Percentiles rank a stretch among this genome's conserved stretches.
These are phyloP conservation scores for Neurospora sp. DNA, from an alignment of 495 filamentous ascomycete genomes.

Conservation along the genomic window DNA sequence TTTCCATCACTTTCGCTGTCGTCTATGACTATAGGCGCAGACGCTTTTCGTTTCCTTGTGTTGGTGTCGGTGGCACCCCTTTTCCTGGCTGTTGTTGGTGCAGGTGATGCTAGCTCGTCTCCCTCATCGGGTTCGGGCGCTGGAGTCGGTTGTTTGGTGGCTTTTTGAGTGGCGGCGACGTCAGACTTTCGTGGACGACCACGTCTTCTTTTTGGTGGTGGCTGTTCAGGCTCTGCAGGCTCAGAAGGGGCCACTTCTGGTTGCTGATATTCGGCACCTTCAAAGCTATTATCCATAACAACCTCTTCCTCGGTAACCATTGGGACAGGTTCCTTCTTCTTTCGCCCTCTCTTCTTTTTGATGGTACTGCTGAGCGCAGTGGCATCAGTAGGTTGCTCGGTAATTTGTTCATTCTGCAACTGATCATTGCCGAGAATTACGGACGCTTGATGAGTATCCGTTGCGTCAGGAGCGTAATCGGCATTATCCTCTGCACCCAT, in stretches of 20 bases:
- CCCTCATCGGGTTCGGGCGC: background rate
- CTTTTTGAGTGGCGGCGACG: background rate
- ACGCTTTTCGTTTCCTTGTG: background rate
- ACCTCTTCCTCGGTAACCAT: background rate
- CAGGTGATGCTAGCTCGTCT: background rate
- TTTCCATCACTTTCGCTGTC: background rate
- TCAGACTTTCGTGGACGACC: slow-evolving; percentile 12
- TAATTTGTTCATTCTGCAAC: no score
- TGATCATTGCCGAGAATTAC: background rate
- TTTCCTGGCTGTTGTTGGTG: background rate
- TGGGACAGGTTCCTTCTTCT: slow-evolving; percentile 7
- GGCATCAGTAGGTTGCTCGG: background rate
- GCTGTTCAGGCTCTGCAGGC: background rate
- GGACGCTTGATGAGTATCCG: background rate
- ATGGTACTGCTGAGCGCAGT: background rate
- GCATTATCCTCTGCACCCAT: background rate
- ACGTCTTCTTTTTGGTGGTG: slow-evolving; percentile 8
- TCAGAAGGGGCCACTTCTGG: background rate
- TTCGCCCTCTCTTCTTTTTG: slow-evolving; percentile 11
- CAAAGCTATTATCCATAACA: background rate
- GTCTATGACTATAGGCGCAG: background rate
- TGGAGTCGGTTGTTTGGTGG: background rate
- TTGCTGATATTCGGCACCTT: background rate
- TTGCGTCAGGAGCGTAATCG: background rate
- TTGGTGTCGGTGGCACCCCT: background rate